These are phyloP conservation scores for Penicillium odoratum DNA, from an alignment of 495 filamentous ascomycete genomes.

Conservation along the genomic window DNA sequence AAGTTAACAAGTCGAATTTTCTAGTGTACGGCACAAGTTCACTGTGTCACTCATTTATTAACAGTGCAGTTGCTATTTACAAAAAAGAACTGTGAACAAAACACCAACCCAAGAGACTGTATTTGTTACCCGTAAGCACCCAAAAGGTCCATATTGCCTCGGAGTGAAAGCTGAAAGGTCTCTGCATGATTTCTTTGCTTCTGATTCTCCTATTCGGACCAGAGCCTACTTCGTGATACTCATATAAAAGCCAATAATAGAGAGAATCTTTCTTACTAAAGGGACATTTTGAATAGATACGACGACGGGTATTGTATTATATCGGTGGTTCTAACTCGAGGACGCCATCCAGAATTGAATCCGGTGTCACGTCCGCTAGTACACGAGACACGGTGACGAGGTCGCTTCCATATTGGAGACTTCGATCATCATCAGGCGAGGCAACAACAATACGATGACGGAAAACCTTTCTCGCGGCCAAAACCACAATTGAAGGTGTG, in stretches of 20 bases:
- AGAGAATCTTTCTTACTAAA: too few relatives aligned
- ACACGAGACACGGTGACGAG: conserved; percentile 61
- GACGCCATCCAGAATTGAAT: conserved; percentile 84
- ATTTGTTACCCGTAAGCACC: too few relatives aligned
- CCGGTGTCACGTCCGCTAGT: conserved; percentile 66
- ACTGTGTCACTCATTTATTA: not conserved
- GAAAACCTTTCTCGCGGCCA: conserved; percentile 89
- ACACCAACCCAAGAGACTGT: not conserved
- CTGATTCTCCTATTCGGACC: too few relatives aligned
- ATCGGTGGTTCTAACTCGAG: conserved; percentile 70
- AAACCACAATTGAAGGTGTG: conserved; percentile 77
- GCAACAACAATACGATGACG: conserved; percentile 76
- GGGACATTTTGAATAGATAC: not conserved
- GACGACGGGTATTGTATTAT: conserved; percentile 25
- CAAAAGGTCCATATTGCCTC: too few relatives aligned
- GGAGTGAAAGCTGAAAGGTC: too few relatives aligned
- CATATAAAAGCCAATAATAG: too few relatives aligned
- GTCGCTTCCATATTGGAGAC: conserved; percentile 91
- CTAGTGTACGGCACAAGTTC: not conserved
- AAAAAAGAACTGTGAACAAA: not conserved
- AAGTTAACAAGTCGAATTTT: not conserved
- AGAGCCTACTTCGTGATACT: not conserved
- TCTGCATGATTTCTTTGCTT: too few relatives aligned
- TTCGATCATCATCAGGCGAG: conserved; percentile 71
- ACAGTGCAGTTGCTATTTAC: not conserved